Base-by-base conservation (phyloP, 495 filamentous ascomycete species). In the Penicillium pulvis region DNA sequence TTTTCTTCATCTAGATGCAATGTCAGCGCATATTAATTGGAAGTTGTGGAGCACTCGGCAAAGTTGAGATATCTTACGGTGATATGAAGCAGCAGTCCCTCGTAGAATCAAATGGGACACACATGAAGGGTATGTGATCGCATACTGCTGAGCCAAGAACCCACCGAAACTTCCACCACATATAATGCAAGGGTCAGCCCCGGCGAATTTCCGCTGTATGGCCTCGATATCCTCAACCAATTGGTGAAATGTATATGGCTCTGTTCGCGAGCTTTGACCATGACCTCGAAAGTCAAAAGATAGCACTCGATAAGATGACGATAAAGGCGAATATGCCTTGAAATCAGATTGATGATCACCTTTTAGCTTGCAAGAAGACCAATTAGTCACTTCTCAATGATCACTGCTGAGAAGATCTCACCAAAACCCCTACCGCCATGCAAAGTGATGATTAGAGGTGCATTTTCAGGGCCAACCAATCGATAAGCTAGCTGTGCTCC, bases 241-340 rank as follows among this genome's bases (percentile, higher is more conserved):
- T 39, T 56, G 54, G 48, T 39, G 4, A 12, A 56, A 56, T 24
- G 54, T 56, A 24, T 36, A 56, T 6, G 54, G 54, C 44, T 56
- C 54, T 24, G 54, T 56, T 49, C 30, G 43, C 36, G 54, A 56
- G 31, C 54, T 56, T 56, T 56, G 54, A 39, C 54, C 54, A 48
- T 56, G 54, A 12, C 54, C 54, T 36, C 54, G 54, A 16, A 36
- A 56, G 31, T 56, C 54, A 28, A 56, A 56, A 2, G 54, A 56
- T 7, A 56, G 54, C 12, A 56, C 28, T 24, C 54, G 54, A 48
- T 49, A 47, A 4, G 28, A 26, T 6, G 28, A 35, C 8, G 54
- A 56, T n/a, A 56, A 30, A 3, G 54, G 54, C 26, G 28, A 49
- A 39, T 48, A 56, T 23, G 54, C 54, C n/a, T 56, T 48, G 44